These are phyloP conservation scores for Hirschfeldia incana DNA, from an alignment of 345 rosid species.

Conservation along the genomic window DNA sequence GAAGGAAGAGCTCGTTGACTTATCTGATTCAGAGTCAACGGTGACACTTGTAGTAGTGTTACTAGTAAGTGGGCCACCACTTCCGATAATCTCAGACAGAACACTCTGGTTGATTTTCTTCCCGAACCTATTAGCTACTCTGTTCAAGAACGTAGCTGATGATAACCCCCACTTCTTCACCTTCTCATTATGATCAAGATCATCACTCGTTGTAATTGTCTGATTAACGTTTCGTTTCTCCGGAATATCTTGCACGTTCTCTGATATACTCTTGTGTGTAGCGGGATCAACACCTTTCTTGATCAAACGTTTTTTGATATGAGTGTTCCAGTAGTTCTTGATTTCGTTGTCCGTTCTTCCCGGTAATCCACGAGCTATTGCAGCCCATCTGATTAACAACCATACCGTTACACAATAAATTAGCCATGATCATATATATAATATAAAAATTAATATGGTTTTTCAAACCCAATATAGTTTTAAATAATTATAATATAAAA, in stretches of 20 bases:
- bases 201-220: background rate
- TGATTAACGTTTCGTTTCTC: slow-evolving; percentile 5
- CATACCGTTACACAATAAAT: slow-evolving; percentile 8
- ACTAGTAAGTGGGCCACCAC: slow-evolving; percentile 25
- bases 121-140: slow-evolving; percentile 37
- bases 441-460: background rate
- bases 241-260: background rate
- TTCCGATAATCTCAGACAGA: slow-evolving; percentile 36
- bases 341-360: slow-evolving; percentile 44
- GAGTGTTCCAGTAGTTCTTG: slow-evolving; percentile 45
- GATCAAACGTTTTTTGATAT: slow-evolving; percentile 38
- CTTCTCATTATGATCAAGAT: slow-evolving; percentile 13
- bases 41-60: slow-evolving; percentile 14
- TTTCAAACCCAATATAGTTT: background rate
- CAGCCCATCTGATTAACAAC: slow-evolving; percentile 42
- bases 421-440: background rate
- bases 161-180: slow-evolving; percentile 1
- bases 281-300: slow-evolving; percentile 38
- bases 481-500: background rate
- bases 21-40: slow-evolving; percentile 31
- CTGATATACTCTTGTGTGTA: slow-evolving; percentile 25
- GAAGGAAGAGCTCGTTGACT: slow-evolving; percentile 34
- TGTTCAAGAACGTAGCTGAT: slow-evolving; percentile 37
- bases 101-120: slow-evolving; percentile 33
- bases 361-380: slow-evolving; percentile 42